Evolutionary conservation across 192 early-diverging fungal species (phyloP), one percentile per base, ranked within the genome.

Genomic region (Coemansia sp.): DNA sequence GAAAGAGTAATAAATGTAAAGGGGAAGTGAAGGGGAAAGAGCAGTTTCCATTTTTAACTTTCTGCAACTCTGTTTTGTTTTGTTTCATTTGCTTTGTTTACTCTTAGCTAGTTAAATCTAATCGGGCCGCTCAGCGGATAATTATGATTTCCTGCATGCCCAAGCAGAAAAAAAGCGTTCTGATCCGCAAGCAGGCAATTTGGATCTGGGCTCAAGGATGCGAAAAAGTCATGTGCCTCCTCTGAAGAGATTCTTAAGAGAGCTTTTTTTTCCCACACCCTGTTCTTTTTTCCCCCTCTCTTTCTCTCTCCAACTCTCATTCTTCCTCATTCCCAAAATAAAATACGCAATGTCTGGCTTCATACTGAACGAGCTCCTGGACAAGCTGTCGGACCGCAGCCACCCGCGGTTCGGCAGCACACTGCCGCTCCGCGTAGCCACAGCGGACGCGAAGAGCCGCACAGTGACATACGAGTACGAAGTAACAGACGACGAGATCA

Each of bases 281-380:
- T 32, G 8, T n/a, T 9, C 52, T 53, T 53, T 10, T 41, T 42
- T 42, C 12, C 15, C 23, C 40, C 21, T 61, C 23, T 56, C 16
- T 45, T 21, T 6, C 21, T 5, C 13, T 52, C 64, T 65, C 19
- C 26, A 19, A 19, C 63, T 50, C 7, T n/a, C 45, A 52, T 56
- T 42, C 40, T 18, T 65, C 40, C n/a, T 59, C 23, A 7, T 56
- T 56, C 26, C 6, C 12, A 52, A 44, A 56, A 16, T 11, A 23
- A 26, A 50, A 15, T 12, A 32, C 13, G 19, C n/a, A 32, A 75
- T 75, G 73, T 75, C 73, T 19, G 73, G 73, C 3, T 68, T 75
- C 59, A 75, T 75, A 4, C 63, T 75, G 16, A 64, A 69, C 67
- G 73, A 75, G 48, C 56, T 75, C 5, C 44, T 75, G 6, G 73